Base-by-base conservation (phyloP, 768 basidiomycete genomes). In the Leccinellum rugosiceps region DNA sequence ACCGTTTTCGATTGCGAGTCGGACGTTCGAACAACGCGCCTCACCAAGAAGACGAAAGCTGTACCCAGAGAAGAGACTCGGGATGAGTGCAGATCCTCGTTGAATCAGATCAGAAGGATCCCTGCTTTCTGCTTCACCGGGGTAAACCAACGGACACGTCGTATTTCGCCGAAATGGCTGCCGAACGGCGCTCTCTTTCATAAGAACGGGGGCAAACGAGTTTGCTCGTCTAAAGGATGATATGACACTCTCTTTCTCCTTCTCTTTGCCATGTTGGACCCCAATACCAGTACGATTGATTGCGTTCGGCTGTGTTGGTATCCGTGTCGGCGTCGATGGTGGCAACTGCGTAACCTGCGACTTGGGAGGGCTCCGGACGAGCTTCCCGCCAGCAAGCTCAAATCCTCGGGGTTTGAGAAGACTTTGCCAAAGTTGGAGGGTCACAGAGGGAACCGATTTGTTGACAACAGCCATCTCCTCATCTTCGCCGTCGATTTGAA, bases 341-440 rank as follows among this genome's bases (percentile, higher is more conserved):
- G 57, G 49, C 43, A 66, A 55, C 65, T 68, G 57, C 60, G 55
- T 67, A 2, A 44, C 49, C 55, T 67, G 70, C 3, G 74, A 71
- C 55, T 84, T 86, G 4, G 80, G 78, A 1, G 86, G 85, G 58
- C 83, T 87, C 23, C 83, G 80, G 6, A 87, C 68, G 50, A 91
- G 78, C 60, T 81, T 78, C 9, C 84, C 83, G 11, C 54, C 77
- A 19, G 79, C 72, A 54, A 89, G 71, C 60, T 84, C 80, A 69
- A 86, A 89, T 10, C 89, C 90, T 9, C 89, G 81, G 26, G 80
- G 75, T 55, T 81, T 79, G 28, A 92, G 79, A 25, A 92, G 82
- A 59, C 80, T 80, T 50, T 81, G 78, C 90, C 90, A 92, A 8
- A 91, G 77, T 57, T 85, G 83, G 43, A 87, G 76, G 1, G 85